These are phyloP conservation scores for Atkinsonella texensis DNA, from an alignment of 2,329 filamentous ascomycete genomes.

Conservation along the genomic window DNA sequence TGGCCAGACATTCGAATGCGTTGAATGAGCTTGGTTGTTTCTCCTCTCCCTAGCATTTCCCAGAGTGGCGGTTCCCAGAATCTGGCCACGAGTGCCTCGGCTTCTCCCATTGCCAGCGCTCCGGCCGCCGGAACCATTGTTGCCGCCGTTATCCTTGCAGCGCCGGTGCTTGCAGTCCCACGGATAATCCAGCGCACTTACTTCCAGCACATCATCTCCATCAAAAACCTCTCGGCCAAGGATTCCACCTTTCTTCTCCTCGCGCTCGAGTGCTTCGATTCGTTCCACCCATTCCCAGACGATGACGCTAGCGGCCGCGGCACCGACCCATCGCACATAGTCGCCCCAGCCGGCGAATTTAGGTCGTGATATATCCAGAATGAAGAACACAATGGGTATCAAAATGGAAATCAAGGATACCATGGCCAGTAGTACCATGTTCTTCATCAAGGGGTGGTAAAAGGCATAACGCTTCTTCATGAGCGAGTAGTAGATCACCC, in stretches of 20 bases:
- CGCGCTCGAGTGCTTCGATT: conserved; percentile 82
- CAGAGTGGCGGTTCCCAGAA: conserved; percentile 2
- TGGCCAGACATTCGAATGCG: conserved; percentile 15
- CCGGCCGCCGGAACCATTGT: conserved; percentile 7
- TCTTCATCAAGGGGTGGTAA: conserved; percentile 82
- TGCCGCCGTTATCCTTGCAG: conserved; percentile 22
- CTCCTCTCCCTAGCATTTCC: not conserved
- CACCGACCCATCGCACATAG: conserved; percentile 93
- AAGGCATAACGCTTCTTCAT: conserved; percentile 87
- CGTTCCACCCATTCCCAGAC: conserved; percentile 98
- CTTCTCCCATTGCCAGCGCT: conserved; percentile 16
- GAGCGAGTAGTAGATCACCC: conserved; percentile 88
- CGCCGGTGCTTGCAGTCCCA: conserved; percentile 31
- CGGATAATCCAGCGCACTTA: conserved; percentile 36
- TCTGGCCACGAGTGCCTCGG: conserved; percentile 15
- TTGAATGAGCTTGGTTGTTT: not conserved
- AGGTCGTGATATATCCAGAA: conserved; percentile 76
- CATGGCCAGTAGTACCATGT: conserved; percentile 69
- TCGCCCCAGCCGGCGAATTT: conserved; percentile 87
- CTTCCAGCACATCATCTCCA: conserved; percentile 81
- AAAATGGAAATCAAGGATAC: conserved; percentile 73
- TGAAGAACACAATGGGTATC: conserved; percentile 86
- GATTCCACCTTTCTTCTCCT: conserved; percentile 90
- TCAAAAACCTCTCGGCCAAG: conserved; percentile 85
- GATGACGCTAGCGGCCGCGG: conserved; percentile 86